Evolutionary conservation across 495 filamentous ascomycete genomes (phyloP), one percentile per base, ranked within the genome.

Genomic region (Amniculicola lignicola): DNA sequence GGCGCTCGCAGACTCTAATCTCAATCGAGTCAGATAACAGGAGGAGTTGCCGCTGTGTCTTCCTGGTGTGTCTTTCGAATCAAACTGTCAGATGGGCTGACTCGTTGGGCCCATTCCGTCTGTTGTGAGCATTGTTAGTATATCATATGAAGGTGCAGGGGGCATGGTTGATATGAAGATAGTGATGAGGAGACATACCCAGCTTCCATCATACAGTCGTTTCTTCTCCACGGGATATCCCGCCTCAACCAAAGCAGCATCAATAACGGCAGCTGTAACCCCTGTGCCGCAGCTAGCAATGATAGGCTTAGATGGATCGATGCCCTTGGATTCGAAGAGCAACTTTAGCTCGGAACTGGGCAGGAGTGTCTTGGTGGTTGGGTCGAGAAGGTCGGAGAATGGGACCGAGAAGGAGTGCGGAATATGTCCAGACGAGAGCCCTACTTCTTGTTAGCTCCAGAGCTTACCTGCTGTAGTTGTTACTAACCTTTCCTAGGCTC

Each of bases 221-320:
- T 87, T 36, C 3, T 51, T 81, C 36, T 82, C 82, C 29, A 82
- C 77, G 5, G 82, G 74, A 66, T 81, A 89, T 19, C 84, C 86
- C 15, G 91, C 90, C 66, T 87, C 84, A 22, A 75, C 79, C 31
- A 98, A 71, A 4, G 93, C 93, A 23, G 89, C 86, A 65, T 98
- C 93, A 52, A 98, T 82, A 15, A 96, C 79, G 11, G 84, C 86
- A n/a, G 94, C 94, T 2, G 90, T 97, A 31, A 98, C 93, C 22
- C 93, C 93, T 11, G 91, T 96, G 24, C 93, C 93, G 61, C 93
- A 98, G 59, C 78, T 89, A 48, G 78, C 87, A 70, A 98, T 89
- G 54, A 97, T 89, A 7, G 89, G 85, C 66, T 84, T 90, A n/a
- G 77, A 75, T 3, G 86, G 82, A 67, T 95, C 86, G 1, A 97